phyloP scores from a whole-genome alignment of 2,329 filamentous ascomycete species.

The Fusarium tuaranense region DNA sequence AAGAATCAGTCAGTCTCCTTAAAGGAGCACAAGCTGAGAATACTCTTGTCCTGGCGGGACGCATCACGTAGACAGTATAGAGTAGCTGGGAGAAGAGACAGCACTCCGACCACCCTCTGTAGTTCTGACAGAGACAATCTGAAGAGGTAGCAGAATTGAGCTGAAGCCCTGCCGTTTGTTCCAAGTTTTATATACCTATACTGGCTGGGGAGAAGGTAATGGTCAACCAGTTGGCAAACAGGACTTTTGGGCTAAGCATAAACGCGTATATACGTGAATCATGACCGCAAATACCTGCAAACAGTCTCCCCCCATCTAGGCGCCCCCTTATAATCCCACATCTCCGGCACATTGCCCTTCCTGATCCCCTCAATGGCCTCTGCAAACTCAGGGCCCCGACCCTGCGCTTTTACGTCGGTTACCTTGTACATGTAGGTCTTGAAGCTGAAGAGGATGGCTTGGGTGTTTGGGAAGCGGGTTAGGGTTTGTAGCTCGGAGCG shows the following conservation, averaged over 20 bases:
- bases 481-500: constrained; percentile 33
- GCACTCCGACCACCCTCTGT: fast-evolving
- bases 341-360: constrained; percentile 34
- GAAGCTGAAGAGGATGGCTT: constrained; percentile 31
- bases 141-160: too few relatives aligned
- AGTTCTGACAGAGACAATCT: too few relatives aligned
- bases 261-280: neutral
- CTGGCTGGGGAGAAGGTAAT: too few relatives aligned
- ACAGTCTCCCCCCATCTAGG: constrained; percentile 28
- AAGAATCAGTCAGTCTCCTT: too few relatives aligned
- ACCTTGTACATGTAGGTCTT: constrained; percentile 38
- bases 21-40: too few relatives aligned
- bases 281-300: constrained; percentile 27
- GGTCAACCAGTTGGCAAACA: too few relatives aligned
- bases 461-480: constrained; percentile 29
- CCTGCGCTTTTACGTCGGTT: constrained; percentile 24
- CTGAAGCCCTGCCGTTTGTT: too few relatives aligned
- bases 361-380: constrained; percentile 31
- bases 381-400: constrained; percentile 28
- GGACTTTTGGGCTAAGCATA: neutral
- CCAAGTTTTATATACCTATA: too few relatives aligned
- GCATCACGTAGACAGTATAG: too few relatives aligned
- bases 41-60: too few relatives aligned
- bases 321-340: constrained; percentile 38
- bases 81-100: too few relatives aligned